Evolutionary conservation across 2,329 filamentous ascomycete genomes (phyloP).

Genomic region (Sarocladium kiliense): DNA sequence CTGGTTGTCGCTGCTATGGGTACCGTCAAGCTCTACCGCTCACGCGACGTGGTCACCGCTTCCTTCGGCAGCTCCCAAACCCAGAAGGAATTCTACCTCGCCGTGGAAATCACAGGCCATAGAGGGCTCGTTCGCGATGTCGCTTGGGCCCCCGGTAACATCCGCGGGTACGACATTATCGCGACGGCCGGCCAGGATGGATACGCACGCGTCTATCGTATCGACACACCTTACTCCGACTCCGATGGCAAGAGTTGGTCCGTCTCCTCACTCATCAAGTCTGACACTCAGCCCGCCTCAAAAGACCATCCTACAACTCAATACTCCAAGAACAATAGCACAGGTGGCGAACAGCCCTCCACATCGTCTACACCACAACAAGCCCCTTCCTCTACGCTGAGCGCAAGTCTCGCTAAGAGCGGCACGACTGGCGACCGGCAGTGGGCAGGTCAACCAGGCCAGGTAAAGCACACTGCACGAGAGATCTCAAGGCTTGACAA

Average conservation of each 20-base stretch:
- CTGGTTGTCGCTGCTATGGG: constrained; percentile 85
- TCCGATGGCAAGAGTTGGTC: constrained; percentile 48
- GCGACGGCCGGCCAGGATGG: constrained; percentile 94
- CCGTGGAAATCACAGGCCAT: constrained; percentile 70
- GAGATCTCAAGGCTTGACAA: constrained; percentile 63
- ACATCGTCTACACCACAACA: constrained; percentile 25
- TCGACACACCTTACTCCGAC: constrained; percentile 53
- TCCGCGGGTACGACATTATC: constrained; percentile 82
- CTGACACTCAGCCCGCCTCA: constrained; percentile 17
- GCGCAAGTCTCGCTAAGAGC: constrained; percentile 48
- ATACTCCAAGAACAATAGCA: constrained; percentile 10
- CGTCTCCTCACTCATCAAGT: constrained; percentile 36
- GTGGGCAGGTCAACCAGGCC: constrained; percentile 55
- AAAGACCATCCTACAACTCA: constrained; percentile 13
- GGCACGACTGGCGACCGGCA: constrained; percentile 40
- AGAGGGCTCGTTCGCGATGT: constrained; percentile 78
- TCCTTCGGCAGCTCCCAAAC: constrained; percentile 48
- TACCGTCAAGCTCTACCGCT: constrained; percentile 76
- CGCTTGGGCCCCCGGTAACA: constrained; percentile 88
- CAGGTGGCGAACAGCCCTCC: constrained; percentile 11
- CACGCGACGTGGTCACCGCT: constrained; percentile 47
- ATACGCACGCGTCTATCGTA: constrained; percentile 78
- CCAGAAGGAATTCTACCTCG: constrained; percentile 78
- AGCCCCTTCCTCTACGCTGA: constrained; percentile 39
- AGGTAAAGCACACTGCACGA: constrained; percentile 57